Conservation (phyloP, 2,329 filamentous ascomycete genomes). For the Knoxdaviesia capensis region DNA sequence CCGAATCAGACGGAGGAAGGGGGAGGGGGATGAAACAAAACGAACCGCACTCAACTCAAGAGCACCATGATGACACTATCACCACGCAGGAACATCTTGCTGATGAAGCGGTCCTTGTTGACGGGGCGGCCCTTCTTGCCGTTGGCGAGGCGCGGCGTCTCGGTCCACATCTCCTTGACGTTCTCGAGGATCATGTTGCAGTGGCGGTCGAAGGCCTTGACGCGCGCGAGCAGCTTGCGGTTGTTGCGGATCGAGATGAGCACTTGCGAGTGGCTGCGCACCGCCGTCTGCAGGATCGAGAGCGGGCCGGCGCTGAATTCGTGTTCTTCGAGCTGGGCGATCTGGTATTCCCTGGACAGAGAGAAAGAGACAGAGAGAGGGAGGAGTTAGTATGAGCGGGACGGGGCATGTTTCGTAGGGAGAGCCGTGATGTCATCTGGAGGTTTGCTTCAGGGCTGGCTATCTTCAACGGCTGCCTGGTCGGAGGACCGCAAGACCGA, state of each 20-base stretch:
- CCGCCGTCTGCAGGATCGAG: slow-evolving; percentile 91
- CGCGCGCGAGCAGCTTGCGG: slow-evolving; percentile 86
- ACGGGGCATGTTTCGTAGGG: too few relatives aligned
- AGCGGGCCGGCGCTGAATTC: slow-evolving; percentile 36
- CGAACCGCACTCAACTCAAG: slow-evolving; percentile 35
- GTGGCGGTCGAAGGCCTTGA: slow-evolving; percentile 96
- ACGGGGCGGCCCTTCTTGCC: slow-evolving; percentile 80
- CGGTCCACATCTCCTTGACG: slow-evolving; percentile 95
- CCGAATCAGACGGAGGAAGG: too few relatives aligned
- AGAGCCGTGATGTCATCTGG: too few relatives aligned
- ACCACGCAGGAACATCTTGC: slow-evolving; percentile 87
- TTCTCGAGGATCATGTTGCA: slow-evolving; percentile 99
- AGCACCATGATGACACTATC: slow-evolving; percentile 78
- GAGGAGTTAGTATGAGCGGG: neutral
- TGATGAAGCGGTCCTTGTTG: slow-evolving; percentile 97
- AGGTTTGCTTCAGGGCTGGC: slow-evolving; percentile 2
- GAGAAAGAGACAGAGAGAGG: neutral
- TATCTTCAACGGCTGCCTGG: too few relatives aligned
- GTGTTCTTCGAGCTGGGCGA: slow-evolving; percentile 46
- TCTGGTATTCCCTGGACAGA: slow-evolving; percentile 60
- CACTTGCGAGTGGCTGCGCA: slow-evolving; percentile 85
- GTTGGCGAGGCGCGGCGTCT: slow-evolving; percentile 62
- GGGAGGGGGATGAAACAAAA: slow-evolving; percentile 1
- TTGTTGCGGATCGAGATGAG: slow-evolving; percentile 97
- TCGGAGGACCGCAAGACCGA: too few relatives aligned